Evolutionary conservation across 2,329 filamentous ascomycete species (phyloP).

Genomic region (Fusarium poae): DNA sequence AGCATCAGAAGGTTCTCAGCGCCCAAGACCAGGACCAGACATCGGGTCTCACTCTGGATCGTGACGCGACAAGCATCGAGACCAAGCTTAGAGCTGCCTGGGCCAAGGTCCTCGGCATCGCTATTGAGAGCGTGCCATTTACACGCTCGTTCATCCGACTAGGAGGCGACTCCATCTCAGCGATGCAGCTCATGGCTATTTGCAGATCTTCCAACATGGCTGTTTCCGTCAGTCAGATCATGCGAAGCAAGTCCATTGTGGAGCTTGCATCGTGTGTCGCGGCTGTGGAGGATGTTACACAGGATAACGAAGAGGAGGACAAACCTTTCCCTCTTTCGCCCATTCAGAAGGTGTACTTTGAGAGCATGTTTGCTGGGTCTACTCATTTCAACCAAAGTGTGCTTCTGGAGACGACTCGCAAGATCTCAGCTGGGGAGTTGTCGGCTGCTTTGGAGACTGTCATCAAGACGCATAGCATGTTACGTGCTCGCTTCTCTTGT

Average conservation of each 20-base stretch:
- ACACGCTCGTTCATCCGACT: conserved; percentile 37
- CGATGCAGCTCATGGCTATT: conserved; percentile 41
- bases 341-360: conserved; percentile 34
- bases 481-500: conserved; percentile 30
- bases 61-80: conserved; percentile 20
- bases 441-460: conserved; percentile 15
- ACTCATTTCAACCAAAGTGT: conserved; percentile 43
- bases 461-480: conserved; percentile 34
- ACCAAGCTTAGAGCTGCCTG: conserved; percentile 28
- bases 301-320: conserved; percentile 12
- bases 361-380: conserved; percentile 1
- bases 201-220: conserved; percentile 31
- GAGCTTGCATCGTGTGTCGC: conserved; percentile 33
- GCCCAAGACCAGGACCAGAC: conserved; percentile 15
- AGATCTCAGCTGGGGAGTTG: neutral
- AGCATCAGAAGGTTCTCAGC: conserved; percentile 19
- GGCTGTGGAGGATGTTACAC: neutral
- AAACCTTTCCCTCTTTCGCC: conserved; percentile 9
- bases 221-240: conserved; percentile 37
- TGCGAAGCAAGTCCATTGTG: conserved; percentile 42
- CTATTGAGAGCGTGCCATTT: conserved; percentile 23
- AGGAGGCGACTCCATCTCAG: conserved; percentile 41
- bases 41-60: neutral
- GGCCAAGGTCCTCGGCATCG: conserved; percentile 26
- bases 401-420: conserved; percentile 13